Conservation (phyloP, 1,284 basidiomycete genomes). For the Schizophyllum amplum region DNA sequence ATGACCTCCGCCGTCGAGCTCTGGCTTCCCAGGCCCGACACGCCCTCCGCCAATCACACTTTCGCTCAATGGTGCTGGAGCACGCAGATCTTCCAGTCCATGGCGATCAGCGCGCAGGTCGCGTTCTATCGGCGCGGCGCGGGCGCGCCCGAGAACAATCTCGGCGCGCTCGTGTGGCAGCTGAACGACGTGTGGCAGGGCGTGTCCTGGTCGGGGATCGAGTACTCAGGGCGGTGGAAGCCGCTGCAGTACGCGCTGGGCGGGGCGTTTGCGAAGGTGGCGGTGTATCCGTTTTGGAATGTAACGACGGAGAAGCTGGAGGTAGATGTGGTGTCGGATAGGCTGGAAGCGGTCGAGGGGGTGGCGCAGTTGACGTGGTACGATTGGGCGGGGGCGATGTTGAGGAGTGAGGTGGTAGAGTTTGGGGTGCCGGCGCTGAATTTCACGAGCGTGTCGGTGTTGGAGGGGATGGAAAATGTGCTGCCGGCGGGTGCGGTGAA, state of each 20-base stretch:
- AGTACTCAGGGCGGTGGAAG: slow-evolving; percentile 59
- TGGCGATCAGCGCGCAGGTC: slow-evolving; percentile 53
- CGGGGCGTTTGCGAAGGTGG: slow-evolving; percentile 38
- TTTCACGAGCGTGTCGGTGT: slow-evolving; percentile 36
- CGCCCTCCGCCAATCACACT: slow-evolving; percentile 43
- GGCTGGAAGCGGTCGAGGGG: slow-evolving; percentile 41
- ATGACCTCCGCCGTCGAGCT: slow-evolving; percentile 43
- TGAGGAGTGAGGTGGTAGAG: slow-evolving; percentile 28
- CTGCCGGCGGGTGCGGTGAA: slow-evolving; percentile 33
- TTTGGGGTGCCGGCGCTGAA: slow-evolving; percentile 43
- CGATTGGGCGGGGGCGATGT: slow-evolving; percentile 40
- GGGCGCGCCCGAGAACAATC: slow-evolving; percentile 48
- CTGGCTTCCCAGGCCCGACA: slow-evolving; percentile 48
- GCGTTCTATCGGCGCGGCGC: slow-evolving; percentile 53
- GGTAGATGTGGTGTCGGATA: slow-evolving; percentile 42
- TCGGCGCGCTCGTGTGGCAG: slow-evolving; percentile 56
- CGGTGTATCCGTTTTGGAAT: slow-evolving; percentile 49
- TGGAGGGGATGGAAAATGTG: slow-evolving; percentile 32
- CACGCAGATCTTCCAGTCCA: slow-evolving; percentile 48
- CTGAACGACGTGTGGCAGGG: slow-evolving; percentile 66
- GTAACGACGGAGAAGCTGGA: slow-evolving; percentile 39
- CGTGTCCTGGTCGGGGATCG: slow-evolving; percentile 50
- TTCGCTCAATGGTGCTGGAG: slow-evolving; percentile 58
- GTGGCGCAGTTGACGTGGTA: slow-evolving; percentile 49
- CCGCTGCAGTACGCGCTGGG: slow-evolving; percentile 46